Conservation (phyloP, 345 rosid genomes). For the Fremontodendron californicum region DNA sequence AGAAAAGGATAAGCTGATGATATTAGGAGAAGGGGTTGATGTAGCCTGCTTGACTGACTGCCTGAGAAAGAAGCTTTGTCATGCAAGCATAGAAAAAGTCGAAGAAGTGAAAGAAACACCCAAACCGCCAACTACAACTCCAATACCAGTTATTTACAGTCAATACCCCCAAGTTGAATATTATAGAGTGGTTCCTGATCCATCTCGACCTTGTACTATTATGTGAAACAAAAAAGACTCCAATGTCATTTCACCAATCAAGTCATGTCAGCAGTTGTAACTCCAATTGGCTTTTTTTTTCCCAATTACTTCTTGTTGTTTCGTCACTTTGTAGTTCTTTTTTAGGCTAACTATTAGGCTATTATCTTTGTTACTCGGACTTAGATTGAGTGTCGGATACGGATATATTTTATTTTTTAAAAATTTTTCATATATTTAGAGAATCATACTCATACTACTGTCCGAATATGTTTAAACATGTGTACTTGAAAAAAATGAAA, state of each 20-base stretch:
- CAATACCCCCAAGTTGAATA: constrained; percentile 17
- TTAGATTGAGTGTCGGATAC: too few species aligned
- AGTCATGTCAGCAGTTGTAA: neutral
- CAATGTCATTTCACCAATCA: neutral
- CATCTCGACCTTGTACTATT: too few species aligned
- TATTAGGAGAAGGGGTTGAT: constrained; percentile 38
- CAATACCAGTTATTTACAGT: neutral
- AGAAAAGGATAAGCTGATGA: constrained; percentile 28
- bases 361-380: neutral
- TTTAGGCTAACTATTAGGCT: neutral
- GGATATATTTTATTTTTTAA: too few species aligned
- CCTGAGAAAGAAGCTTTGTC: constrained; percentile 34
- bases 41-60: constrained; percentile 31
- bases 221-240: neutral
- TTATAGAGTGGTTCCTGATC: constrained; percentile 19
- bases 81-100: constrained; percentile 27
- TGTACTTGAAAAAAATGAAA: too few species aligned
- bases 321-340: neutral
- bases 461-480: too few species aligned
- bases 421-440: too few species aligned
- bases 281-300: neutral
- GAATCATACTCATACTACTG: too few species aligned
- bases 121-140: neutral
- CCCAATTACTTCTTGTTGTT: neutral
- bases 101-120: constrained; percentile 24